Conservation (phyloP, 345 rosid genomes). For the Eucalyptus pauciflora region DNA sequence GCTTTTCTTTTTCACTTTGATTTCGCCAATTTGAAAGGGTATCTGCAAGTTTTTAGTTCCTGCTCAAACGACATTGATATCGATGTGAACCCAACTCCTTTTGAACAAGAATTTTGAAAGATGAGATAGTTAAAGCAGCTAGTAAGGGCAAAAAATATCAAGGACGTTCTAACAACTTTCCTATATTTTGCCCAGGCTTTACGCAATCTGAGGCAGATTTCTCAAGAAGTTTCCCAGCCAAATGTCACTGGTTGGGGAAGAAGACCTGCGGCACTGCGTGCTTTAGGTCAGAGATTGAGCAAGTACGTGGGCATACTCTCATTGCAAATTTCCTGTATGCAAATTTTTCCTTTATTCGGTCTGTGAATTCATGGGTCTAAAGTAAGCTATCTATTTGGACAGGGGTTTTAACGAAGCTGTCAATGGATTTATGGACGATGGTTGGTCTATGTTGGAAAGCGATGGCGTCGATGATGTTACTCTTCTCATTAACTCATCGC, state of each 20-base stretch:
- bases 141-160: background rate
- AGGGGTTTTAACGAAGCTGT: constrained; percentile 98
- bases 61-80: background rate
- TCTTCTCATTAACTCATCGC: constrained; percentile 81
- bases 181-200: constrained; percentile 44
- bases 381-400: constrained; percentile 2
- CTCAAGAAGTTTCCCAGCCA: constrained; percentile 90
- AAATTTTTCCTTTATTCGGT: background rate
- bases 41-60: background rate
- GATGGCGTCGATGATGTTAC: constrained; percentile 96
- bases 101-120: background rate
- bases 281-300: constrained; percentile 79
- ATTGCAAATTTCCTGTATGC: background rate
- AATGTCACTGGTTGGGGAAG: constrained; percentile 82
- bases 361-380: background rate
- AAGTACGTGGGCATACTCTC: constrained; percentile 20
- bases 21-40: background rate
- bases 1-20: background rate
- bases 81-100: background rate
- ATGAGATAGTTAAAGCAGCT: background rate
- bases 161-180: background rate
- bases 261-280: constrained; percentile 89
- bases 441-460: constrained; percentile 91
- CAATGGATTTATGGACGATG: constrained; percentile 87
- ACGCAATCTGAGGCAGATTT: constrained; percentile 84